A percentile compares a stretch with the other conserved stretches of the same genome.
Evolutionary conservation across 768 basidiomycete species (phyloP).

Genomic region (Coprinellus micaceus): DNA sequence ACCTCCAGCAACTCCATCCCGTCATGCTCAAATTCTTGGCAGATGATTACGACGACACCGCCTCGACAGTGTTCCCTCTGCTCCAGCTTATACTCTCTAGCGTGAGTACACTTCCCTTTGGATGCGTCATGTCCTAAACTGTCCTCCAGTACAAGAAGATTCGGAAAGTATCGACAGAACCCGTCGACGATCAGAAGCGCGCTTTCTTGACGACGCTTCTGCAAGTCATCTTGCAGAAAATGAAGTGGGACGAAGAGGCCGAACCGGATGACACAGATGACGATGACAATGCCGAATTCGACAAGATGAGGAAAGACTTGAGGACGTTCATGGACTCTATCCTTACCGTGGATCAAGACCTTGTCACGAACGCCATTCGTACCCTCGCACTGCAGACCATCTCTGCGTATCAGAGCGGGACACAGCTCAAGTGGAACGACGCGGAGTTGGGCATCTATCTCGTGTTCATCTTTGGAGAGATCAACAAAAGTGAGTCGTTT

Average conservation of each 20-base stretch:
- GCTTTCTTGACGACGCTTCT: constrained; percentile 78
- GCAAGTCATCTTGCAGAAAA: constrained; percentile 75
- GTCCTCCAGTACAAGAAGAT: constrained; percentile 70
- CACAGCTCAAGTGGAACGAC: constrained; percentile 80
- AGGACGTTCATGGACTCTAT: constrained; percentile 85
- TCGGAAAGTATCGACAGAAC: constrained; percentile 56
- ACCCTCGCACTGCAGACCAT: constrained; percentile 73
- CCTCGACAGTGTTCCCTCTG: constrained; percentile 79
- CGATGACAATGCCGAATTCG: constrained; percentile 80
- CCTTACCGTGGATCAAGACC: constrained; percentile 76
- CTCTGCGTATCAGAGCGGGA: constrained; percentile 60
- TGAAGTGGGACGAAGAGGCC: constrained; percentile 86
- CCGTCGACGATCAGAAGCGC: constrained; percentile 62
- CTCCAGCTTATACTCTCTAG: constrained; percentile 68
- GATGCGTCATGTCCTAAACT: constrained; percentile 2
- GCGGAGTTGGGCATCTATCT: constrained; percentile 93
- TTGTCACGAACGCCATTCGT: constrained; percentile 77
- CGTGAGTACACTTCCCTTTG: constrained; percentile 43
- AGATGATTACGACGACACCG: constrained; percentile 88
- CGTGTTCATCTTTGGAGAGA: constrained; percentile 90
- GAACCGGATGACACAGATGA: constrained; percentile 84
- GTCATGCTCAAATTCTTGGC: constrained; percentile 85
- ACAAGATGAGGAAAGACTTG: constrained; percentile 83
- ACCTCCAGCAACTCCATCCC: constrained; percentile 69
- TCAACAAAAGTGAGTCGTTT: constrained; percentile 70